phyloP scores from a whole-genome alignment of 257 asterid genomes.

The Cynanchum wilfordii region DNA sequence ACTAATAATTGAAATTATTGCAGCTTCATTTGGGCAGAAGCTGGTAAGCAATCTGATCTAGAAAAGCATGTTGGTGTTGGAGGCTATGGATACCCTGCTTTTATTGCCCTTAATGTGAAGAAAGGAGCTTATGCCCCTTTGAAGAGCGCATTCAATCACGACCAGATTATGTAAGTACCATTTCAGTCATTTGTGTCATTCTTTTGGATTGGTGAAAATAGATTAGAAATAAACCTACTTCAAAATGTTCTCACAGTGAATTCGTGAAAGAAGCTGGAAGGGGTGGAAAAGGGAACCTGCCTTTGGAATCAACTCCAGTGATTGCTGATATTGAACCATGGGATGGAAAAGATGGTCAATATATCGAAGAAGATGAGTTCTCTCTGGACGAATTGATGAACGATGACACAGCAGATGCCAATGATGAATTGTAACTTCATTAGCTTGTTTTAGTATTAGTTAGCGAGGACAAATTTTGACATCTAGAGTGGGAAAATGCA shows the following conservation, averaged over 20 bases:
- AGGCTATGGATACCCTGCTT: conserved; percentile 94
- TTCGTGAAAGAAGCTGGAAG: conserved; percentile 80
- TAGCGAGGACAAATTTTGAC: conserved; percentile 2
- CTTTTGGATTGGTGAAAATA: background rate
- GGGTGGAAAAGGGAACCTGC: conserved; percentile 82
- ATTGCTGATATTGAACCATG: conserved; percentile 64
- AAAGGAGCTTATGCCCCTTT: conserved; percentile 82
- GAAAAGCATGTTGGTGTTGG: conserved; percentile 89
- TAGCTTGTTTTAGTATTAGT: background rate
- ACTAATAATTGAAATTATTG: conserved; percentile 15
- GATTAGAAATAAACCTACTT: background rate
- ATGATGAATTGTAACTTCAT: conserved; percentile 45
- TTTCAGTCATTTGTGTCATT: background rate
- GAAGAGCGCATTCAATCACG: conserved; percentile 71
- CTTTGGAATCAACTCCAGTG: conserved; percentile 48
- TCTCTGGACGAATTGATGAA: conserved; percentile 96
- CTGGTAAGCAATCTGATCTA: conserved; percentile 84
- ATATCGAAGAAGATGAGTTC: conserved; percentile 88
- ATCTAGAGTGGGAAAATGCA: background rate
- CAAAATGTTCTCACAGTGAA: conserved; percentile 37
- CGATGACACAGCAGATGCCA: conserved; percentile 41
- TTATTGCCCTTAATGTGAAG: conserved; percentile 79
- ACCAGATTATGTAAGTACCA: conserved; percentile 56
- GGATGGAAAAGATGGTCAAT: conserved; percentile 92
- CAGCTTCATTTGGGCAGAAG: conserved; percentile 92